Base-by-base conservation (phyloP, 2,329 filamentous ascomycete species). In the Colletotrichum sp. region DNA sequence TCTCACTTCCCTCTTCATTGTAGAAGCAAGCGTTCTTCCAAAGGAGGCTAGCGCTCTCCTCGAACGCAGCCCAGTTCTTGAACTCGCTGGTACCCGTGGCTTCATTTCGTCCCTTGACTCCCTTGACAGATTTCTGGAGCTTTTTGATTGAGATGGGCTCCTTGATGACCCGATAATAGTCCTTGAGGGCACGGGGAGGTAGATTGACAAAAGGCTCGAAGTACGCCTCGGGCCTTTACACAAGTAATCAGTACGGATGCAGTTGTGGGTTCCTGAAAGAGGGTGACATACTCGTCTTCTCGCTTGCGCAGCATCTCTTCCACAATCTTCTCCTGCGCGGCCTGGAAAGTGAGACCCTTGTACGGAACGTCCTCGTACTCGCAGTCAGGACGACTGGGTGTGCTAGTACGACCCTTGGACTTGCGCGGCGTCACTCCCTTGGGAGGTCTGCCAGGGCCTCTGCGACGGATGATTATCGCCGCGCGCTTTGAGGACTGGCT, bases 1-100 rank as follows among this genome's bases (percentile, higher is more conserved):
- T 96, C 18, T 95, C 94, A 80, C 96, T 98, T 5, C 94, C 94
- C 81, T 98, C 96, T 83, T 98, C 95, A 79, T 98, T 98, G 87
- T 96, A 98, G 74, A 93, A 93, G 80, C 92, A 94, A 0, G 96
- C 95, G 83, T 98, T 98, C 64, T 90, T 90, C 96, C 96, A 98
- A 58, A 98, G 92, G 68, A 95, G 89, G 79, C 92, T 94, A 14
- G 95, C 89, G 80, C 94, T 94, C 69, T 96, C 92, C 82, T 95
- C 95, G 78, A 98, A 95, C 1, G 92, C 90, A 72, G 92, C 90
- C 96, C 96, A 98, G 66, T 88, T 94, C 82, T 95, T 96, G 84
- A 96, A 95, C 63, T 95, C 92, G 64, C 88, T 92, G 6, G 89
- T 80, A 2, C 90, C 90, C 1, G 93, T 93, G 8, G 91, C 88